Evolutionary conservation across 2,329 filamentous ascomycete genomes (phyloP), one percentile per base, ranked within the genome.

Genomic region (Colletotrichum gigasporum): DNA sequence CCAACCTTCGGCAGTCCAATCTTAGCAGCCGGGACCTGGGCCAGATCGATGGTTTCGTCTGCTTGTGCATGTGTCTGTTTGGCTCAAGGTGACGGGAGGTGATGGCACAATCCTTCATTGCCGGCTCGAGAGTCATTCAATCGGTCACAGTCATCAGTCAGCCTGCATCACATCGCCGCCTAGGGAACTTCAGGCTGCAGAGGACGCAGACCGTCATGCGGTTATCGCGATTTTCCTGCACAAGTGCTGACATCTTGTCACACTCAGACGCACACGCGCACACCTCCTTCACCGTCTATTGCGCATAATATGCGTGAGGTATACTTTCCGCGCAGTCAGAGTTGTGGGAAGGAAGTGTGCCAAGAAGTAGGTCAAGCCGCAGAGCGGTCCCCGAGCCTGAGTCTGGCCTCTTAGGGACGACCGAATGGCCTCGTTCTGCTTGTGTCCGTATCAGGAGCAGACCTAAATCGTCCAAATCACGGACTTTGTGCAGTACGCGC

Each of bases 231-330:
- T 44, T 48, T 52, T 32, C 35, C 42, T 60, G 62, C 62, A 35
- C 56, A 67, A 53, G 62, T 65, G 65, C 62, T 67, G 62, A 65
- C 62, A 48, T 50, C 37, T 61, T 54, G 56, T 64, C 56, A 50
- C 56, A 61, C 35, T 39, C 48, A n/a, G 26, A 41, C 59, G 47
- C 45, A 57, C 59, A 53, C n/a, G 51, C 42, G 45, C 51, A 66
- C 63, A 51, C 45, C 32, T 47, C 42, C 55, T 61, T 61, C 48
- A 44, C 42, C 35, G 42, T 54, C 41, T 64, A 42, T 50, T 55
- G 48, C 56, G 48, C 42, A 61, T 44, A 35, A 24, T 16, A 30
- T 37, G 30, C 56, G 34, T 18, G n/a, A 34, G 37, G 20, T 24
- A 37, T 20, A 32, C 51, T 57, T 48, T 45, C n/a, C n/a, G 34